Conservation (phyloP, 164 flowering plant species). For the Macadamia integrifolia region DNA sequence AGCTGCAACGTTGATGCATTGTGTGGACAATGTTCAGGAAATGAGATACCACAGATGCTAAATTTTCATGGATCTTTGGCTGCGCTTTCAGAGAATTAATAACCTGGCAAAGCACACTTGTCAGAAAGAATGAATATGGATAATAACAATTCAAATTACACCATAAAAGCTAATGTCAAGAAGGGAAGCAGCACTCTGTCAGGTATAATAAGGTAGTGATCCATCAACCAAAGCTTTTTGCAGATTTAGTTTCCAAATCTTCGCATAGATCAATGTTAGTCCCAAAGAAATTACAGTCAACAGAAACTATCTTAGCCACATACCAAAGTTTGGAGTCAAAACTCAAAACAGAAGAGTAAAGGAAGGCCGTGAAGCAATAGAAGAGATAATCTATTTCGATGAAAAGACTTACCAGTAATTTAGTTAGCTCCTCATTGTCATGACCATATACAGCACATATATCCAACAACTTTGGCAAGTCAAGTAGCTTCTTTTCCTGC, state of each 20-base stretch:
- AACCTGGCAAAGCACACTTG: conserved; percentile 43
- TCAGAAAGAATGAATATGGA: not conserved
- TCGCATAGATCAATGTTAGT: too few species aligned
- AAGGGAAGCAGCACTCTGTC: too few species aligned
- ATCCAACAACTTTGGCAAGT: conserved; percentile 87
- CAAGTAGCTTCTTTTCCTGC: conserved; percentile 88
- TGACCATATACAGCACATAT: conserved; percentile 91
- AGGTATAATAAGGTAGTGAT: too few species aligned
- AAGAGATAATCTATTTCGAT: conserved; percentile 1
- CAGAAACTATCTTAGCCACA: too few species aligned
- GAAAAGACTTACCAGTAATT: conserved; percentile 46
- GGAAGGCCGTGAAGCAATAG: not conserved
- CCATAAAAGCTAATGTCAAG: not conserved
- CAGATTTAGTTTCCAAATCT: too few species aligned
- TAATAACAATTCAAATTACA: not conserved
- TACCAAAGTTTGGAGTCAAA: not conserved
- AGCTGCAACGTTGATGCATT: conserved; percentile 78
- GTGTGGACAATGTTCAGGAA: conserved; percentile 69
- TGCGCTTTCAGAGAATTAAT: conserved; percentile 69
- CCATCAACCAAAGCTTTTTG: too few species aligned
- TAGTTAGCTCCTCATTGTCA: conserved; percentile 80
- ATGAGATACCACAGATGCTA: conserved; percentile 48
- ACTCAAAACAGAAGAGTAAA: not conserved
- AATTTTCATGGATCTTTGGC: conserved; percentile 52
- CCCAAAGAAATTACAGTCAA: too few species aligned